Base-by-base conservation (phyloP, 208 protist genomes). In the Blastocrithidia nonstop region DNA sequence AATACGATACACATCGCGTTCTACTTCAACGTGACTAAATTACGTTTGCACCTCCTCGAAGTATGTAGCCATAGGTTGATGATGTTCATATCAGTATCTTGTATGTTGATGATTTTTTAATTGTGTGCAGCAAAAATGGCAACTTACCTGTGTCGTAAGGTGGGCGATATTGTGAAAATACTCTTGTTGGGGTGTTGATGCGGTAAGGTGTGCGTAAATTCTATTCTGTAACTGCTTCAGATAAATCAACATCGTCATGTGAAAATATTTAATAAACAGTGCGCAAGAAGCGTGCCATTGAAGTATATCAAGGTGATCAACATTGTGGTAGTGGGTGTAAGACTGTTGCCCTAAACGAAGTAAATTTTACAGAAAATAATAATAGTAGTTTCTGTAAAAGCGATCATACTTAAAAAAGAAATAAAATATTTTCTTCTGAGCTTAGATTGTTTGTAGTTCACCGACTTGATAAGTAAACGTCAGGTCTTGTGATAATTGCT, bases 401-500 rank as follows among this genome's bases (percentile, higher is more conserved):
- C 29, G 29, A 35, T 35, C 11, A 56, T 19, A 45, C 45, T 1
- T 37, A 27, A 0, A 9, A 21, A 9, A 63, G 50, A 17, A 11
- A 15, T 13, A 21, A 21, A 33, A 13, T 6, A 6, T 24, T 36
- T 31, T 19, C 25, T 17, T 6, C 31, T 16, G 19, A 6, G 5
- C 9, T 36, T 3, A 6, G 23, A 8, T 44, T 68, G 23, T 76
- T 57, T 44, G 68, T 67, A 2, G 69, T 89, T 9, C 84, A 93
- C 40, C 78, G 84, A 4, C 55, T 93, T 7, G 84, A 93, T 54
- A 88, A 89, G 66, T 78, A 93, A 45, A 93, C 84, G 16, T 88
- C 79, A 3, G 84, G 84, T 13, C 45, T 86, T 4, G 57, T 89
- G 21, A 68, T 86, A 26, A 21, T 93, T 15, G 72, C 61, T 3